phyloP scores from a whole-genome alignment of 2,329 filamentous ascomycete species.

The Aspergillus thermomutatus region DNA sequence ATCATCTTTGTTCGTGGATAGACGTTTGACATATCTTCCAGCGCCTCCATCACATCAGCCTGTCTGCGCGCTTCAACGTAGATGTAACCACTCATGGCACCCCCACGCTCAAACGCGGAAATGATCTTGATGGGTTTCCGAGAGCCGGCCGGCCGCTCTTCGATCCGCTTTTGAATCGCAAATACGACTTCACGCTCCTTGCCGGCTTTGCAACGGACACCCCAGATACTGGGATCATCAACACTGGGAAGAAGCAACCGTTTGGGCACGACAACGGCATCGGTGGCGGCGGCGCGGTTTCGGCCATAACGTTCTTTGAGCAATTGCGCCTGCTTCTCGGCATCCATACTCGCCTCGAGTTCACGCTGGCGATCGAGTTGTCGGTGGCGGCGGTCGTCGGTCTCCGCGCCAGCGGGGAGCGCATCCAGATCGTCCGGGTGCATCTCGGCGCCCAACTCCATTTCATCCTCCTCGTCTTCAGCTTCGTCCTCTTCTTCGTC shows the following conservation, averaged over 20 bases:
- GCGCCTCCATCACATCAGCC: conserved; percentile 76
- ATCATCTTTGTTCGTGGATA: conserved; percentile 85
- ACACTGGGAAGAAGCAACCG: conserved; percentile 85
- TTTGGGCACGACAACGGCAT: conserved; percentile 77
- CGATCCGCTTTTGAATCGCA: conserved; percentile 81
- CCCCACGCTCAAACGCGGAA: conserved; percentile 85
- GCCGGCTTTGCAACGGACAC: conserved; percentile 85
- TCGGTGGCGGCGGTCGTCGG: conserved; percentile 87
- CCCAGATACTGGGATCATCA: conserved; percentile 95
- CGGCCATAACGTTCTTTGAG: conserved; percentile 86
- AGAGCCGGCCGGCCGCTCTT: conserved; percentile 68
- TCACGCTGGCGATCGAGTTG: conserved; percentile 92
- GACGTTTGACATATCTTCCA: conserved; percentile 82
- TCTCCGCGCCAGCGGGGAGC: conserved; percentile 66
- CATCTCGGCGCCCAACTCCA: conserved; percentile 83
- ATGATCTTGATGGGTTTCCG: conserved; percentile 82
- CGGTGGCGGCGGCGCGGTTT: conserved; percentile 63
- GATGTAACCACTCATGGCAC: conserved; percentile 88
- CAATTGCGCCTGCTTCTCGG: conserved; percentile 86
- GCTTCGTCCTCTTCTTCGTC: conserved; percentile 87
- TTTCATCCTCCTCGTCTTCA: conserved; percentile 84
- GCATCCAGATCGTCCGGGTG: conserved; percentile 88
- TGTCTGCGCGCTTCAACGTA: conserved; percentile 90
- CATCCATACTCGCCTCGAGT: conserved; percentile 81
- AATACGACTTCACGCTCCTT: conserved; percentile 92